phyloP scores from a whole-genome alignment of 192 early-diverging fungal species.

The Podochytrium sp. region DNA sequence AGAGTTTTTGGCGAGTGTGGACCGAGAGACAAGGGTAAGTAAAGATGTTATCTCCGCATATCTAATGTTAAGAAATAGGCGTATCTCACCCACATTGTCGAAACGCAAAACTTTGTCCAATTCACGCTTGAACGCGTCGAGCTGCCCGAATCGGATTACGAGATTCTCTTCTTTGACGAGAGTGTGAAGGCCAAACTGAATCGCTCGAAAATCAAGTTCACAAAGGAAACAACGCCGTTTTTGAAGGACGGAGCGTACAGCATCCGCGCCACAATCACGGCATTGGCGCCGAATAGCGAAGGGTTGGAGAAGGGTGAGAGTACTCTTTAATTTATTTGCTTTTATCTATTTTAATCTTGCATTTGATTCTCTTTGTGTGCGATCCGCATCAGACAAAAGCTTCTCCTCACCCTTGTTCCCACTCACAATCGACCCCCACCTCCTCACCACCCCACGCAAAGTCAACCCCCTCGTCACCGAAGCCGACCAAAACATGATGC shows the following conservation, averaged over 20 bases:
- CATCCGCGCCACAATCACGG: conserved; percentile 42
- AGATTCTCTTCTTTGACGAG: conserved; percentile 82
- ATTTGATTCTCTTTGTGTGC: neutral
- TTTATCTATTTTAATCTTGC: neutral
- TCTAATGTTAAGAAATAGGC: conserved; percentile 38
- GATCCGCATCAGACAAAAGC: conserved; percentile 33
- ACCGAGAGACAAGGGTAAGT: conserved; percentile 58
- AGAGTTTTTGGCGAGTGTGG: conserved; percentile 59
- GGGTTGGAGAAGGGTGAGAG: conserved; percentile 31
- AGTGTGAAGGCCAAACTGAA: conserved; percentile 80
- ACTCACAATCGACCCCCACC: conserved; percentile 28
- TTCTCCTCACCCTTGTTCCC: conserved; percentile 35
- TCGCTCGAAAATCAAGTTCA: conserved; percentile 70
- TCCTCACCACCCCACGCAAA: conserved; percentile 33
- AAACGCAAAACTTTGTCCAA: conserved; percentile 80
- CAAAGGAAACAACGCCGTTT: conserved; percentile 69
- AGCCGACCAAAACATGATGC: conserved; percentile 56
- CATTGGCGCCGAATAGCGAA: conserved; percentile 40
- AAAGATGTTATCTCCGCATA: conserved; percentile 19
- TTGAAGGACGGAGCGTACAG: conserved; percentile 51
- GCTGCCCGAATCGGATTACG: conserved; percentile 64
- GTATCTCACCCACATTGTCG: conserved; percentile 66
- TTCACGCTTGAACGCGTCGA: conserved; percentile 75
- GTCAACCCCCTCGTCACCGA: conserved; percentile 50
- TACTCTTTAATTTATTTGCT: neutral